A percentile compares a stretch with the other conserved stretches of the same genome.
Conservation (phyloP, 176 grass and related monocot species). For the Saccharum officinarum region DNA sequence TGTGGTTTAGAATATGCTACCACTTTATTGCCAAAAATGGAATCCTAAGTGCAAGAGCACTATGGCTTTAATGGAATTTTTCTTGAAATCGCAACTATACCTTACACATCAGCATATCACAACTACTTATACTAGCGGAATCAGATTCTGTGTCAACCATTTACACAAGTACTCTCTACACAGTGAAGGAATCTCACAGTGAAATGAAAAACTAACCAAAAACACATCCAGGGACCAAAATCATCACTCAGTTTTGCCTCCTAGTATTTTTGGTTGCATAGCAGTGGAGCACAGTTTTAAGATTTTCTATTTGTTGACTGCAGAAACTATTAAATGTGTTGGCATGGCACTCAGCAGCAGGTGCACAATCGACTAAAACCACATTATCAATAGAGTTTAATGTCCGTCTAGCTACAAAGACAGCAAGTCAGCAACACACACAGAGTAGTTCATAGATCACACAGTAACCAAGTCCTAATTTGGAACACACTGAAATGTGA, state of each 20-base stretch:
- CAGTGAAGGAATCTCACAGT: neutral
- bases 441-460: neutral
- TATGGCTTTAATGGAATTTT: neutral
- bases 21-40: constrained; percentile 6
- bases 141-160: neutral
- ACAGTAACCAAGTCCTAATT: constrained; percentile 9
- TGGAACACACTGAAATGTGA: constrained; percentile 1
- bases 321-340: constrained; percentile 13
- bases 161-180: neutral
- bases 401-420: constrained; percentile 14
- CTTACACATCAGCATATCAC: neutral
- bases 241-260: neutral
- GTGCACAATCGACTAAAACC: neutral
- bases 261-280: neutral
- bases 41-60: neutral
- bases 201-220: constrained; percentile 12
- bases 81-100: neutral
- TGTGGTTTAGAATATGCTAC: neutral
- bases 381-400: neutral
- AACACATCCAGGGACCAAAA: neutral
- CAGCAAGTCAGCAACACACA: neutral
- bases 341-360: neutral
- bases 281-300: neutral
- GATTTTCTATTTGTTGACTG: neutral
- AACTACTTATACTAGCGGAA: neutral